A percentile compares a stretch with the other conserved stretches of the same genome.
Conservation (phyloP, 2,329 filamentous ascomycete species). For the Chrysosporium queenslandicum region DNA sequence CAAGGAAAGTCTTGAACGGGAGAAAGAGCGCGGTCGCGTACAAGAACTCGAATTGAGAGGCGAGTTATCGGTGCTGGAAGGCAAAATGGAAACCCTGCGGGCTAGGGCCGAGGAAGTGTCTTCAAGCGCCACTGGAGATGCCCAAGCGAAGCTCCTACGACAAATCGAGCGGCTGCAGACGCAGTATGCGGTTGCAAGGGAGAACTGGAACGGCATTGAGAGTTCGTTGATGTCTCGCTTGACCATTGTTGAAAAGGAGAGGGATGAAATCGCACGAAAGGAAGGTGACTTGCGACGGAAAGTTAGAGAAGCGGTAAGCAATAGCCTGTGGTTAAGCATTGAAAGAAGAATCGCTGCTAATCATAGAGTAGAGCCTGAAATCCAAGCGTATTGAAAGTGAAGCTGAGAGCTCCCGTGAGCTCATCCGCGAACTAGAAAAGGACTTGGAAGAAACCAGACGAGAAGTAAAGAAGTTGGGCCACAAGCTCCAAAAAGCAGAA, state of each 20-base stretch:
- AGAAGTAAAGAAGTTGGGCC: conserved; percentile 42
- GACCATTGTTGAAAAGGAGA: conserved; percentile 72
- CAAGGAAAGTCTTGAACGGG: conserved; percentile 61
- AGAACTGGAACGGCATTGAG: conserved; percentile 97
- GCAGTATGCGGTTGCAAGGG: conserved; percentile 85
- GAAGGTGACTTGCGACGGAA: conserved; percentile 85
- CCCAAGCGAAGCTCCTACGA: conserved; percentile 77
- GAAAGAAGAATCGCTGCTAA: not conserved
- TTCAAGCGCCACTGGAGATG: conserved; percentile 68
- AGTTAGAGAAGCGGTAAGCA: conserved; percentile 67
- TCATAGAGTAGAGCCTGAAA: conserved; percentile 48
- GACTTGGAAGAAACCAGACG: conserved; percentile 55
- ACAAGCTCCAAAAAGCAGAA: conserved; percentile 43
- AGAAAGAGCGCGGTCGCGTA: conserved; percentile 58
- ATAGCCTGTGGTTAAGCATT: too few relatives aligned
- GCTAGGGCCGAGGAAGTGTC: conserved; percentile 79
- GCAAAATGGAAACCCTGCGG: conserved; percentile 80
- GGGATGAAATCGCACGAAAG: conserved; percentile 70
- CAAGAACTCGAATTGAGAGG: conserved; percentile 67
- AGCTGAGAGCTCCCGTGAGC: conserved; percentile 53
- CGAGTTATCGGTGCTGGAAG: conserved; percentile 70
- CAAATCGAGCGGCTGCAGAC: conserved; percentile 94
- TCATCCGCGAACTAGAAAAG: conserved; percentile 38
- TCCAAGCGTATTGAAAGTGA: conserved; percentile 68
- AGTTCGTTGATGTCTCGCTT: conserved; percentile 70